phyloP scores from a whole-genome alignment of 306 rosid species.

The Malus asiatica region DNA sequence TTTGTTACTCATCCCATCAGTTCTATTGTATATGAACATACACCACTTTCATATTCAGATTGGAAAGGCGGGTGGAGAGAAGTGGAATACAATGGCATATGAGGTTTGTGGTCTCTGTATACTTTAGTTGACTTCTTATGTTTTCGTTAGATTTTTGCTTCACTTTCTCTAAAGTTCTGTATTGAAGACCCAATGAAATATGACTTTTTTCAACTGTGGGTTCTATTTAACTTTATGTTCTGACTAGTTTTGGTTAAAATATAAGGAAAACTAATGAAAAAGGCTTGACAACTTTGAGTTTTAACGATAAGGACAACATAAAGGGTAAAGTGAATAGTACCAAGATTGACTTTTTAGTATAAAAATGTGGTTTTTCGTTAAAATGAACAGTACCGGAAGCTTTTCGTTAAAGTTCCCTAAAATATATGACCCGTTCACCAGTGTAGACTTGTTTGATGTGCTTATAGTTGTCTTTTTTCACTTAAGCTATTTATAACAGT shows the following conservation, averaged over 20 bases:
- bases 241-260: neutral
- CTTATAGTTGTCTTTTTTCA: neutral
- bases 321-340: too few relatives aligned
- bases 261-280: neutral
- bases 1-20: neutral
- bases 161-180: neutral
- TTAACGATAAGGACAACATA: too few relatives aligned
- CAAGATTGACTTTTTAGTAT: too few relatives aligned
- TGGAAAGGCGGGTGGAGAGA: slow-evolving; percentile 95
- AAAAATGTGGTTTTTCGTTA: too few relatives aligned
- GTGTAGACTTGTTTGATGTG: neutral
- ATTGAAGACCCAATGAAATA: neutral
- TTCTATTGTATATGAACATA: neutral
- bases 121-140: slow-evolving; percentile 1
- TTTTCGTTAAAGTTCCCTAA: too few relatives aligned
- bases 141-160: neutral
- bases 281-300: too few relatives aligned
- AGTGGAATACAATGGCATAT: slow-evolving; percentile 92
- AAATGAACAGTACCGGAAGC: too few relatives aligned
- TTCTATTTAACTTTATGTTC: neutral
- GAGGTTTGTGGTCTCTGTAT: slow-evolving; percentile 51
- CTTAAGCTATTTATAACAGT: neutral
- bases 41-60: slow-evolving; percentile 44
- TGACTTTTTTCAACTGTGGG: neutral
- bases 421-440: neutral